phyloP scores from a whole-genome alignment of 306 rosid species.

The Cucurbita maxima region DNA sequence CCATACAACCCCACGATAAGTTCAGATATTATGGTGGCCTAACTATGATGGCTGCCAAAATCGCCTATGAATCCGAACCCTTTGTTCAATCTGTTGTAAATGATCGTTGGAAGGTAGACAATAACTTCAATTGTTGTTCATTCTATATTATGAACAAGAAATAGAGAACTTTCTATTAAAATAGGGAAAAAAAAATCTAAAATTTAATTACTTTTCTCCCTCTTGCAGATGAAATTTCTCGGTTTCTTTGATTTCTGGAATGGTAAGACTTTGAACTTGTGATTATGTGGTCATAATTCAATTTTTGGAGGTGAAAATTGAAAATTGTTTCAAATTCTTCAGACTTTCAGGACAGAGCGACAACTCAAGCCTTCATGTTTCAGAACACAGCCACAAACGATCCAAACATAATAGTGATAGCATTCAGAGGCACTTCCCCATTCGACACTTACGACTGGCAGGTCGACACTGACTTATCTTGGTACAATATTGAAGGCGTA shows the following conservation, averaged over 20 bases:
- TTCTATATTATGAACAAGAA: too few relatives aligned
- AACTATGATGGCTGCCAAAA: slow-evolving; percentile 24
- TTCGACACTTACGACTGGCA: slow-evolving; percentile 27
- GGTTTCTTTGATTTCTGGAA: slow-evolving; percentile 24
- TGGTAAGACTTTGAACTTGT: slow-evolving; percentile 1
- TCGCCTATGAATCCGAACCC: slow-evolving; percentile 18
- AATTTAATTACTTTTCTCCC: not conserved
- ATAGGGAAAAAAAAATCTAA: not conserved
- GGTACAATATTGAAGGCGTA: slow-evolving; percentile 33
- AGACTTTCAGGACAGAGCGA: slow-evolving; percentile 25
- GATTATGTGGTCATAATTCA: too few relatives aligned
- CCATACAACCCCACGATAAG: slow-evolving; percentile 3
- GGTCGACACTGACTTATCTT: slow-evolving; percentile 50
- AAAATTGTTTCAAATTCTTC: not conserved
- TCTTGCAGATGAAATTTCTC: slow-evolving; percentile 22
- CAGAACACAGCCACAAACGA: slow-evolving; percentile 20
- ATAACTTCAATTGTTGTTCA: too few relatives aligned
- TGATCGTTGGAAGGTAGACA: slow-evolving; percentile 23
- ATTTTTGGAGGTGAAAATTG: too few relatives aligned
- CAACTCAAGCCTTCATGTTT: slow-evolving; percentile 40
- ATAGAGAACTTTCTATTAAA: too few relatives aligned
- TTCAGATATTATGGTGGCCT: slow-evolving; percentile 9
- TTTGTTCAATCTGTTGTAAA: slow-evolving; percentile 4
- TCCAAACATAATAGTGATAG: slow-evolving; percentile 42
- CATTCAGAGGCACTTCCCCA: slow-evolving; percentile 56